These are phyloP conservation scores for Yamadazyma laniorum DNA, from an alignment of 805 yeast species.

Conservation along the genomic window DNA sequence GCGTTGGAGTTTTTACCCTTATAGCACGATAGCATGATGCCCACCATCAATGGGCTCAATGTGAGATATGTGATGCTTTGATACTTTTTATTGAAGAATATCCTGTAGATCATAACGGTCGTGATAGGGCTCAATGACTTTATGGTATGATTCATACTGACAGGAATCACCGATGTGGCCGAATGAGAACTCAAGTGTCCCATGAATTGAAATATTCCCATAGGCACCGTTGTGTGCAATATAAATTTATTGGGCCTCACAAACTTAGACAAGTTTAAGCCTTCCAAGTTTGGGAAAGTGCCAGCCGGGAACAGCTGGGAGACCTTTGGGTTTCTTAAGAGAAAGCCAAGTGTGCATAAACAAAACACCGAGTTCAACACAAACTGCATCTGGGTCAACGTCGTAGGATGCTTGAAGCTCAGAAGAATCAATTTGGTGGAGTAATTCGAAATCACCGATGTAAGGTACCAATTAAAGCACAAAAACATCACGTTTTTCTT, in stretches of 20 bases:
- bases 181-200: conserved; percentile 92
- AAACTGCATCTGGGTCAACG: conserved; percentile 87
- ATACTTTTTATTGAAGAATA: conserved; percentile 59
- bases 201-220: conserved; percentile 90
- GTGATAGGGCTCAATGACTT: conserved; percentile 89
- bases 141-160: conserved; percentile 91
- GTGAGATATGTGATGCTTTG: conserved; percentile 69
- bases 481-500: conserved; percentile 20
- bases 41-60: conserved; percentile 71
- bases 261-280: conserved; percentile 36
- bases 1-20: conserved; percentile 31
- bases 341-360: conserved; percentile 23
- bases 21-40: conserved; percentile 79
- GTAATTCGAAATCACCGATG: conserved; percentile 79
- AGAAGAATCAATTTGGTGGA: conserved; percentile 74
- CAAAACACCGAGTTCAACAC: conserved; percentile 66
- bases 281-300: conserved; percentile 41
- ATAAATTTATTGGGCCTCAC: conserved; percentile 54
- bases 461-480: conserved; percentile 77
- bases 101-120: conserved; percentile 76
- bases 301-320: conserved; percentile 42
- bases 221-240: conserved; percentile 74
- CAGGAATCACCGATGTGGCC: conserved; percentile 90
- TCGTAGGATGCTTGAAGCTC: conserved; percentile 75
- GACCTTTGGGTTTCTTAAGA: neutral